Conservation (phyloP, 495 filamentous ascomycete genomes). For the Hypoxylon intermedium region DNA sequence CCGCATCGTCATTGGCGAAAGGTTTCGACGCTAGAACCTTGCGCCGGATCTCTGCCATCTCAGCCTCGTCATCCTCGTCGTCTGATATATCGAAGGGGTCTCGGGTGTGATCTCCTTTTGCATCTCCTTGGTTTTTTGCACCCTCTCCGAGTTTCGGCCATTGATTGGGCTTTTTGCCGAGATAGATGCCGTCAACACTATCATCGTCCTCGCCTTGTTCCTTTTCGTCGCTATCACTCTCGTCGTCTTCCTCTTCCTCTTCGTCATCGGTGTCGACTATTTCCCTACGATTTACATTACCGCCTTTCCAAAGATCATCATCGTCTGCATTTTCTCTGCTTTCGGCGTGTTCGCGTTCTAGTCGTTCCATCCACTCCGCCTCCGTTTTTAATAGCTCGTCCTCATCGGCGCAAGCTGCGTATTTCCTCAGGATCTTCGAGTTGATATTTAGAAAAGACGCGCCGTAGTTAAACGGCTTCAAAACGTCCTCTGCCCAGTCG, state of each 20-base stretch:
- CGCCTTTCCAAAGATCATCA: conserved; percentile 80
- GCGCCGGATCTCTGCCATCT: conserved; percentile 89
- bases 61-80: conserved; percentile 79
- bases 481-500: conserved; percentile 85
- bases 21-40: conserved; percentile 85
- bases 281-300: conserved; percentile 77
- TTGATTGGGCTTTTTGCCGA: conserved; percentile 59
- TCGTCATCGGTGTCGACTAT: conserved; percentile 63
- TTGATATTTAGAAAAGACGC: conserved; percentile 89
- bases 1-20: conserved; percentile 68
- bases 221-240: conserved; percentile 54
- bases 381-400: conserved; percentile 88
- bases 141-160: conserved; percentile 43
- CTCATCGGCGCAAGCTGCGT: conserved; percentile 81
- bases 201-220: conserved; percentile 42
- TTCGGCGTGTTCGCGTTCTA: conserved; percentile 88
- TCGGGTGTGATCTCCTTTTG: conserved; percentile 61
- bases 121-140: conserved; percentile 46
- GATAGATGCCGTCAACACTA: conserved; percentile 61
- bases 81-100: conserved; percentile 78
- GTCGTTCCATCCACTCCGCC: conserved; percentile 82
- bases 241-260: conserved; percentile 59
- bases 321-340: conserved; percentile 70
- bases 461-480: conserved; percentile 88
- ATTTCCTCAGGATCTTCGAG: conserved; percentile 77